Base-by-base conservation (phyloP, 805 yeast genomes). In the Zygoascus biomembranicola region DNA sequence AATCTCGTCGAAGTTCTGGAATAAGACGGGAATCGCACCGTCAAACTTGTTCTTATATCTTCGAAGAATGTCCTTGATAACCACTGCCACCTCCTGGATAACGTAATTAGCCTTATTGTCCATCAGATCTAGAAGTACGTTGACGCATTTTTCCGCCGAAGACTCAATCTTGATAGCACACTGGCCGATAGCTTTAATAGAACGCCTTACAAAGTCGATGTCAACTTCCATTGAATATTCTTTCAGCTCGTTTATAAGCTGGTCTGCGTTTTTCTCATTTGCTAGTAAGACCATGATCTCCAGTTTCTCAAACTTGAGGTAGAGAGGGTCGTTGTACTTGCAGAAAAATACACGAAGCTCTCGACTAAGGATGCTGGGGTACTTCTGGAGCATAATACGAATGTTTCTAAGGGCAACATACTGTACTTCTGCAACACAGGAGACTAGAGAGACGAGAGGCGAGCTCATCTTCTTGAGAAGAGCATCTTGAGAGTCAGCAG, bases 401-500 rank as follows among this genome's bases (percentile, higher is more conserved):
- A 94, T 90, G 69, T 94, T 94, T 66, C 90, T 85, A 63, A 92
- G 74, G 0, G 96, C 94, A 47, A 92, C 96, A 63, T 85, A 92
- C 70, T 94, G 98, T 48, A 95, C 87, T 69, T 94, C 99, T 1
- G 97, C 95, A 10, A 95, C 87, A 8, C 90, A 82, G 8, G 92
- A 84, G 56, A 90, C 82, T 57, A 92, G 71, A 0, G 97, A 88
- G 9, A 90, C 95, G 63, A 90, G 72, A 1, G 96, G 97, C 10
- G 95, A 85, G 31, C 89, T 75, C 57, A 90, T 71, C 64, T 92
- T 88, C 59, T 81, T 82, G 70, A 86, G 71, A 5, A 84, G 73
- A 1, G 64, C 59, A 2, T 70, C 67, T 52, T 71, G 72, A 47
- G 71, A 72, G 14, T 77, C 78, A 26, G 53, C 53, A 2, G 69